Conservation (phyloP, 345 rosid species). For the Corymbia maculata region DNA sequence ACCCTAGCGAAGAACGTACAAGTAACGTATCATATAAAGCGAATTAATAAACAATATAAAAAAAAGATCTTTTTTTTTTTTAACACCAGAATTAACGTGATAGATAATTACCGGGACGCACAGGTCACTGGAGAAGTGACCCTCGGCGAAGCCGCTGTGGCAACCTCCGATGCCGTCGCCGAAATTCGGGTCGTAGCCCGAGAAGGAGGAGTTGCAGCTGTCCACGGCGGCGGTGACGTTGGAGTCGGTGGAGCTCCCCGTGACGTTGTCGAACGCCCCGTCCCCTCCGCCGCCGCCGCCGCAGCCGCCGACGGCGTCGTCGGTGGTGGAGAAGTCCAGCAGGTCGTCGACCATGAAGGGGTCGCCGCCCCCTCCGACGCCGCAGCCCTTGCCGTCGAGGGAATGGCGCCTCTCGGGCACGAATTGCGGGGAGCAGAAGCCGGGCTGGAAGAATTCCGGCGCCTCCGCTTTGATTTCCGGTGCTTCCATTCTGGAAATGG, state of each 20-base stretch:
- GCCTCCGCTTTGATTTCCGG: conserved; percentile 13
- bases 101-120: conserved; percentile 63
- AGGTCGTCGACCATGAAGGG: conserved; percentile 91
- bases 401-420: conserved; percentile 24
- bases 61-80: not conserved
- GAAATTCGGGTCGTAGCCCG: conserved; percentile 24
- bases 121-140: conserved; percentile 62
- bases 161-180: conserved; percentile 16
- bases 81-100: not conserved
- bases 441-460: conserved; percentile 8
- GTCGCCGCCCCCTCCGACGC: conserved; percentile 13
- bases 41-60: not conserved
- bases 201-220: conserved; percentile 63
- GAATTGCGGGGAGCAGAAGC: conserved; percentile 17
- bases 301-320: conserved; percentile 39
- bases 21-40: not conserved
- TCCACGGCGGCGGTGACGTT: conserved; percentile 35
- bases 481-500: not conserved
- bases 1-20: not conserved
- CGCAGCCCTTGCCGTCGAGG: conserved; percentile 9
- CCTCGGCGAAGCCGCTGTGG: conserved; percentile 21
- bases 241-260: conserved; percentile 37
- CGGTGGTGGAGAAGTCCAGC: conserved; percentile 66
- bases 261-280: not conserved
- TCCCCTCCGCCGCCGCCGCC: conserved; percentile 5